phyloP scores from a whole-genome alignment of 2,329 filamentous ascomycete species.

The Beauveria rudraprayagi region DNA sequence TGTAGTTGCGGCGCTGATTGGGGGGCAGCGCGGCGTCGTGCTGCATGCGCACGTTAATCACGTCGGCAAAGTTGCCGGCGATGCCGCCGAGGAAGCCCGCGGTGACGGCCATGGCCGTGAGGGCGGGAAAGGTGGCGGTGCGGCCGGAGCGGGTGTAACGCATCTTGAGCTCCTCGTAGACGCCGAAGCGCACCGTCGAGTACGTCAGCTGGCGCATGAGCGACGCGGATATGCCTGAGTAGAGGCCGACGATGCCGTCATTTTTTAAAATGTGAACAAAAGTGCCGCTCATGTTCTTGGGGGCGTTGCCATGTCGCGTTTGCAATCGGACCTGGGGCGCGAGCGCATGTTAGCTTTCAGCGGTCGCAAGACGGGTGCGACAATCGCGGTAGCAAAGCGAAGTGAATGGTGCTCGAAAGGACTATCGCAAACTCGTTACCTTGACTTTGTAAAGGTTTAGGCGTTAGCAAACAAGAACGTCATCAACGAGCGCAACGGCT shows the following conservation, averaged over 20 bases:
- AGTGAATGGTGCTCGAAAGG: neutral
- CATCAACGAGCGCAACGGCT: neutral
- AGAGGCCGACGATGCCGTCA: slow-evolving; percentile 73
- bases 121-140: slow-evolving; percentile 61
- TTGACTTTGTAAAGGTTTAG: slow-evolving; percentile 38
- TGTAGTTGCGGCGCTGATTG: slow-evolving; percentile 75
- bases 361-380: neutral
- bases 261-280: slow-evolving; percentile 71
- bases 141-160: slow-evolving; percentile 37
- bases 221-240: slow-evolving; percentile 85
- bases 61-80: slow-evolving; percentile 88
- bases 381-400: neutral
- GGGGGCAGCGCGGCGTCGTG: slow-evolving; percentile 72
- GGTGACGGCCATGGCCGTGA: slow-evolving; percentile 72
- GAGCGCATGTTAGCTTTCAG: slow-evolving; percentile 11
- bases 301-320: slow-evolving; percentile 67
- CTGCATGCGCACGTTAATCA: slow-evolving; percentile 98
- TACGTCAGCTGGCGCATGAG: slow-evolving; percentile 92
- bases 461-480: slow-evolving; percentile 16
- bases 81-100: slow-evolving; percentile 86
- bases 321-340: slow-evolving; percentile 68
- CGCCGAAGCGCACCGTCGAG: slow-evolving; percentile 89
- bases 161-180: slow-evolving; percentile 89
- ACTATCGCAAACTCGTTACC: slow-evolving; percentile 22
- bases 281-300: slow-evolving; percentile 77